These are phyloP conservation scores for Penicillium nucicola DNA, from an alignment of 495 filamentous ascomycete genomes.

Conservation along the genomic window DNA sequence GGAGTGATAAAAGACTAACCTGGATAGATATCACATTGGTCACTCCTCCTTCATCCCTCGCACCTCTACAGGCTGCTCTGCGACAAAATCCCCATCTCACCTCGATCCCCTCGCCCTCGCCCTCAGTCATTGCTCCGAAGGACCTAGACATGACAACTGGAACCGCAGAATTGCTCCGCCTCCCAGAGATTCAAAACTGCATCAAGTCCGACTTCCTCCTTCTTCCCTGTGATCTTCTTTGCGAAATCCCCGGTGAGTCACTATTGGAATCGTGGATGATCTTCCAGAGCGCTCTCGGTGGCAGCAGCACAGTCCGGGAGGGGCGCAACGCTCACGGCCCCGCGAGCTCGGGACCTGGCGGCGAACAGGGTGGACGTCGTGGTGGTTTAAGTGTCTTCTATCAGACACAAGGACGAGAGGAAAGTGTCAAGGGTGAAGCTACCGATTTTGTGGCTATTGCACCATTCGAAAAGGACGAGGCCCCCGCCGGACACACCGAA, in stretches of 20 bases:
- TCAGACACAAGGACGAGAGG: constrained; percentile 68
- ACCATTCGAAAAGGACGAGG: constrained; percentile 52
- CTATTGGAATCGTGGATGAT: constrained; percentile 92
- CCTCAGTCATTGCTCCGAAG: constrained; percentile 70
- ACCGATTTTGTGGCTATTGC: constrained; percentile 83
- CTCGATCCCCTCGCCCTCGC: constrained; percentile 68
- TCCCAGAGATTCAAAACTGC: constrained; percentile 64
- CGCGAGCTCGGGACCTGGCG: constrained; percentile 40
- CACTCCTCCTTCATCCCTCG: constrained; percentile 69
- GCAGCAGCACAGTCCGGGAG: constrained; percentile 25
- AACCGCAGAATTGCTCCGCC: constrained; percentile 84
- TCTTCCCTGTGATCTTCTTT: constrained; percentile 90
- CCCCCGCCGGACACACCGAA: constrained; percentile 45
- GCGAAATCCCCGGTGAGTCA: constrained; percentile 78
- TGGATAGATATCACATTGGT: constrained; percentile 74
- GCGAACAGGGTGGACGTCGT: constrained; percentile 55
- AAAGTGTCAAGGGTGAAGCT: constrained; percentile 79
- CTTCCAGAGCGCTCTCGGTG: constrained; percentile 63
- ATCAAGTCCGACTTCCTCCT: constrained; percentile 86
- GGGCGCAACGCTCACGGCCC: constrained; percentile 30
- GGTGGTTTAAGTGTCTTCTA: constrained; percentile 89
- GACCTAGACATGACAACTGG: constrained; percentile 73
- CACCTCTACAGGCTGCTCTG: constrained; percentile 72
- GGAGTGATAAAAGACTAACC: constrained; percentile 1
- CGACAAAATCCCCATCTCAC: constrained; percentile 86